Evolutionary conservation across 768 basidiomycete genomes (phyloP), one percentile per base, ranked within the genome.

Genomic region (Coprinopsis sp.): DNA sequence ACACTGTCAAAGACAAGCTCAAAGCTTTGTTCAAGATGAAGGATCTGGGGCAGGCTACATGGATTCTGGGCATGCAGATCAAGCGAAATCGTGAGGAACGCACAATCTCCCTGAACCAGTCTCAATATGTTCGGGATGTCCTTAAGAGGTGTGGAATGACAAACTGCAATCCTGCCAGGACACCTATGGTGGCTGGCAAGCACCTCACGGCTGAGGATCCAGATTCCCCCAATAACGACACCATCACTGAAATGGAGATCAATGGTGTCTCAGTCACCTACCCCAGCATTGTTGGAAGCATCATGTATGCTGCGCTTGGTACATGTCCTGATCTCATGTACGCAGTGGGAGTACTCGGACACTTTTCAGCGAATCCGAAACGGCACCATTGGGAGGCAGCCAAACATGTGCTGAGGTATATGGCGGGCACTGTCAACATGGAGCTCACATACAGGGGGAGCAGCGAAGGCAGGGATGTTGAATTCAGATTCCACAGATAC

Each of bases 331-430:
- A 64, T 31, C 51, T 64, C 23, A 45, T 58, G 0, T 62, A 50
- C 27, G 75, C 71, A 3, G 66, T 78, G 40, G 78, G 78, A 12
- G 43, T 69, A n/a, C 29, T 54, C 27, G 33, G 39, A 33, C 36
- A 37, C 21, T 39, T 34, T 33, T 33, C 49, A 18, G 21, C 54
- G n/a, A 52, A 46, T n/a, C 57, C 53, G 8, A 51, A 51, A 39
- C 7, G 10, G 3, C 29, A 37, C 18, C 54, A 58, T 28, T 56
- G 55, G 55, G 25, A 23, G 12, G 43, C 47, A 1, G 55, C 48
- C 2, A 53, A 54, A 23, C 50, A 50, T 1, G 44, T 33, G 3
- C 41, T 56, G 2, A 37, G 52, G 1, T 56, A 54, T 25, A 39
- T 58, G 2, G 47, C 49, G 23, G 29, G 40, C 5, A 51, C 51